Evolutionary conservation across 108 stramenopile genomes (phyloP).

Genomic region (Cylindrotheca fusiformis): DNA sequence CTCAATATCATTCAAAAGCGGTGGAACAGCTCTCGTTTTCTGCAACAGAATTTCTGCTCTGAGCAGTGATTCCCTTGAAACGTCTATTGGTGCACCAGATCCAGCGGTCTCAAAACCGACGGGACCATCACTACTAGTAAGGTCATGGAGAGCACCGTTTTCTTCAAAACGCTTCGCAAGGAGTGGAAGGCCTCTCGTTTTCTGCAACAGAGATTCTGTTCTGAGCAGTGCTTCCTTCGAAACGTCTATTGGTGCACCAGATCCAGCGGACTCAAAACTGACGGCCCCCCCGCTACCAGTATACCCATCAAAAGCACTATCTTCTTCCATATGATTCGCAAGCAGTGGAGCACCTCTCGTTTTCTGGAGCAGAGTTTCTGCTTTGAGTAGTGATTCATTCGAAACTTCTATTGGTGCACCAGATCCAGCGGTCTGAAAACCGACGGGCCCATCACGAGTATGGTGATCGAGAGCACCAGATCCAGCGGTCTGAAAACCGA

Average conservation of each 20-base stretch:
- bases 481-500: no score
- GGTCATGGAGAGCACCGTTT: no score
- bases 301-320: background rate
- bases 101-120: constrained; percentile 30
- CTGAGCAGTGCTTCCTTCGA: constrained; percentile 26
- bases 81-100: constrained; percentile 15
- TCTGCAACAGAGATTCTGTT: no score
- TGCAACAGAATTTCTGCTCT: no score
- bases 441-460: no score
- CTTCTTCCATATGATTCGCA: background rate
- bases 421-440: constrained; percentile 30
- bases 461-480: no score
- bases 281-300: background rate
- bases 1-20: no score
- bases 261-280: constrained; percentile 25
- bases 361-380: constrained; percentile 9
- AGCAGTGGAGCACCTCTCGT: no score
- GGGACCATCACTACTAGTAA: no score
- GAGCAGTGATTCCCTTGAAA: constrained; percentile 24
- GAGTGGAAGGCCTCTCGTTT: no score
- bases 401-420: constrained; percentile 23
- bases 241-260: constrained; percentile 17
- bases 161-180: no score
- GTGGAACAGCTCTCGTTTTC: no score
- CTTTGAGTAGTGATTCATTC: constrained; percentile 25